Evolutionary conservation across 2,329 filamentous ascomycete genomes (phyloP), one percentile per base, ranked within the genome.

Genomic region (Penicillium sp.): DNA sequence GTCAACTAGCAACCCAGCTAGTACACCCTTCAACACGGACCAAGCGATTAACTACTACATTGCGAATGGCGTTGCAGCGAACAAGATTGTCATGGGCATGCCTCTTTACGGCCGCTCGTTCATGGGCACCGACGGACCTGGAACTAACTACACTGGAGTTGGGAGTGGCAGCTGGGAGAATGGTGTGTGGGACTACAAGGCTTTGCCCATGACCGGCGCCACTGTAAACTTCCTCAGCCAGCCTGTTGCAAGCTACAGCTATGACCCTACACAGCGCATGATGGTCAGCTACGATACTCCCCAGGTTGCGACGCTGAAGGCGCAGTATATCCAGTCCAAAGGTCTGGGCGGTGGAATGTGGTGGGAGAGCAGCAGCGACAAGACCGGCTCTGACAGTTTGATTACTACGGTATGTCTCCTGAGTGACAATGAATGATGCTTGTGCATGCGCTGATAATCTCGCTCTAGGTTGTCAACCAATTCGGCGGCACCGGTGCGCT

Each of bases 311-410:
- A 80, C 81, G 66, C 74, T 79, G 66, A 98, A 97, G 81, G 87
- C 88, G 1, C 79, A 85, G 11, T 97, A 87, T 74, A 85, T 97
- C 71, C 84, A 82, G 71, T 75, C 84, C 22, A 80, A 83, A 48
- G 82, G 85, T 0, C 83, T 97, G 0, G 93, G 93, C 1, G 94
- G 94, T 19, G 92, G 85, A n/a, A 97, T 98, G 93, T 98, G 92
- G 92, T 96, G 91, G 91, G 93, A 97, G 79, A 91, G 87, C 69
- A 94, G 89, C 70, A 88, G 86, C 0, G 94, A 97, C 74, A 88
- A 87, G 72, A 73, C 77, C 2, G 87, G 87, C 0, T 76, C 75
- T 11, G 80, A 82, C 0, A 94, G 91, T 68, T 74, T 97, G 71
- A 92, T 93, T 58, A 79, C 76, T 6, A 87, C 84, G 43, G 76